Base-by-base conservation (phyloP, 345 rosid genomes). In the Citrus glauca region DNA sequence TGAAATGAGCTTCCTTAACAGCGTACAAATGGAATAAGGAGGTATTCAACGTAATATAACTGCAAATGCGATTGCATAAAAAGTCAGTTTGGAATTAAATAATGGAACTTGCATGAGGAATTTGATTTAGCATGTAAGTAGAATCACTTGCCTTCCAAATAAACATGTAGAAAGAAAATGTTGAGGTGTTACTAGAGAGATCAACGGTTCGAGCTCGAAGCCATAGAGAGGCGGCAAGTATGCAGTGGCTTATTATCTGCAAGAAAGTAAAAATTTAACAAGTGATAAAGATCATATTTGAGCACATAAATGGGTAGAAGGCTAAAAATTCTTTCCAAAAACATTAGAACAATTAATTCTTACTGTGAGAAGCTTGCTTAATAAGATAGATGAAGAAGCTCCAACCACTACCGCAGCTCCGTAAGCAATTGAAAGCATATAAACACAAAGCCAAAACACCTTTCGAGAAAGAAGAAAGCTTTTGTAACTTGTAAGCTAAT, bases 11-110 rank as follows among this genome's bases (percentile, higher is more conserved):
- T 33, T 33, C 37, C 37, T 33, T 5, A 33, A 33, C 69, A 84
- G 25, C 83, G 77, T 13, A 84, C 78, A 50, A 84, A 84, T 5
- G 81, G 87, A 50, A 79, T 69, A 5, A 84, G 81, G 42, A 84
- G 56, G 76, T 84, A 82, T 38, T 84, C 87, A 6, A 77, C 77
- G 27, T 84, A 79, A 77, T 77, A 79, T 42, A 84, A 65, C 87
- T 81, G 85, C 75, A 59, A 24, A 60, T 50, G 35, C 17, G 56
- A 40, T 27, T 13, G 25, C 57, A 68, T 48, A 53, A 53, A 2
- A 57, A 59, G 45, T 73, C 32, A 62, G 42, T 63, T 16, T 27
- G 53, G 53, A 37, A 24, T 9, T 24, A 68, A 45, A 59, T n/a
- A 59, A 22, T 22, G 10, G 13, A 59, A 59, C 27, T 59, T n/a